Evolutionary conservation across 129 eudicot genomes (phyloP), one percentile per base, ranked within the genome.

Genomic region (Sambucus nigra): DNA sequence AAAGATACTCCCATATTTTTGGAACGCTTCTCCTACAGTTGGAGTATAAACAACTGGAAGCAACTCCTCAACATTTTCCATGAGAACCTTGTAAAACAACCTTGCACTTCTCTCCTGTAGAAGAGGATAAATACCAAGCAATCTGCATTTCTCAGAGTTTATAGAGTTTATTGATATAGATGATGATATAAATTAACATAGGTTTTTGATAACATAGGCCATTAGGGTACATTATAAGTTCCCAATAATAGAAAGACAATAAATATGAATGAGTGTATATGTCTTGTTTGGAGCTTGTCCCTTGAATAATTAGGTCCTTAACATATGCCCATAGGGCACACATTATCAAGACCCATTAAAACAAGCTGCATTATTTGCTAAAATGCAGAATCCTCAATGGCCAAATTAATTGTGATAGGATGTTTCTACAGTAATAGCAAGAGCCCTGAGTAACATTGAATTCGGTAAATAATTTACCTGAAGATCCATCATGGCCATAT

Each of bases 401-500:
- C n/a, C n/a, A n/a, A n/a, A n/a, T 7, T 20, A 8, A 27, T 22
- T 18, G 42, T 25, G 0, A 24, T 6, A 4, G 5, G 27, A 19
- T 10, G 44, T 24, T 64, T 42, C 23, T 25, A n/a, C 5, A 2
- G 7, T 27, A 9, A 25, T 17, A 19, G 32, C 19, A n/a, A 40
- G n/a, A 23, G n/a, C 9, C 23, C 33, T 4, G 23, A 24, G 16
- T 50, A 22, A 49, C 8, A 29, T 29, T 29, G 4, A 29, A 16
- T 14, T 14, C 13, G 46, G 13, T 7, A 13, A 40, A 40, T 20
- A 13, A 15, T 22, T 48, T 60, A 92, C 99, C 94, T 92, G 99
- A 77, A 86, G 95, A 77, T 92, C 99, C 99, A 86, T 92, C 99
- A 92, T 92, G 65, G 99, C 95, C 77, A 86, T 89, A 72, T 92